Evolutionary conservation across 1,139 yeast species (phyloP), one percentile per base, ranked within the genome.

Genomic region (Kodamaea ohmeri): DNA sequence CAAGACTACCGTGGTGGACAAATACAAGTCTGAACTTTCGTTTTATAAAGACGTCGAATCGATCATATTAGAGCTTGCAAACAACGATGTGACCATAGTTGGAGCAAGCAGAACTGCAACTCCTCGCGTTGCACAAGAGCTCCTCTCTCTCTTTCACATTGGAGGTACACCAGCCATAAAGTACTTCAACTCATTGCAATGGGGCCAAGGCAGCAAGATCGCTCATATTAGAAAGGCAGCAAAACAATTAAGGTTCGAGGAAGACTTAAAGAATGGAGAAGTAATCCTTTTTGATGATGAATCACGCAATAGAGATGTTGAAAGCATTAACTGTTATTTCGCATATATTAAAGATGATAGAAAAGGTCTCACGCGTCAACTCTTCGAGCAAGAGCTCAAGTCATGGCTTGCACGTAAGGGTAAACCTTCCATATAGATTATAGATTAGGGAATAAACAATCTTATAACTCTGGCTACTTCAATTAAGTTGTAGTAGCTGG

Each of bases 221-320:
- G 65, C 61, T 27, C 94, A 84, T 54, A 77, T 84, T 36, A 53
- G 58, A 21, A 65, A 65, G 35, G 73, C 77, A 0, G 71, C 73
- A 2, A 58, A 65, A 37, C 70, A 64, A 27, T 61, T 78, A 4
- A 51, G 54, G 1, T 38, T 67, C 37, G 53, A 55, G 24, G 35
- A 52, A n/a, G 78, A 73, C n/a, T 61, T 80, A 13, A 60, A 55
- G 3, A 63, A 56, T 36, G 66, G 73, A 1, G 72, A 78, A 24
- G 76, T 81, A 67, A 65, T 83, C 9, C 67, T 84, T 37, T 84
- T 73, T 51, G 92, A 83, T 53, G 92, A 83, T 53, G 92, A 83
- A 54, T 45, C 55, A 41, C 65, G 92, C 44, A 83, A 83, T 49
- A 65, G 63, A 43, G 92, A 83, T 47, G 90, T 83, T 4, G 76